Evolutionary conservation across 2,329 filamentous ascomycete species (phyloP), one percentile per base, ranked within the genome.

Genomic region (Trichophyton benhamiae): DNA sequence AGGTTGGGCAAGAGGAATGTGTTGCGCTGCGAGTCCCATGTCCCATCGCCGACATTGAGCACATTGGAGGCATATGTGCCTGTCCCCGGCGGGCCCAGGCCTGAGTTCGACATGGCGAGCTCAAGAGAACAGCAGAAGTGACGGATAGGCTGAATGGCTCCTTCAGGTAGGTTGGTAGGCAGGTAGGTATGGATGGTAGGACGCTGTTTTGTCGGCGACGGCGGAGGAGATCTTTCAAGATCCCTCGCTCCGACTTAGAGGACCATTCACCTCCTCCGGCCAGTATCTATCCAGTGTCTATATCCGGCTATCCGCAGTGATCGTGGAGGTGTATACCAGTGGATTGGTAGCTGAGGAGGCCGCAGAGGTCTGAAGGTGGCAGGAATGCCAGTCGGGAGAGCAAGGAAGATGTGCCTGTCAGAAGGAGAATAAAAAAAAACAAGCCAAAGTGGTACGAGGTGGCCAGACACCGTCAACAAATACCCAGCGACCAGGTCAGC

Each of bases 41-140:
- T 87, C 46, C 84, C 84, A 73, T 87, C 84, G 58, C 84, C 84
- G 58, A 87, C 83, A 68, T 81, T 78, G 73, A 87, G 76, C 48
- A 81, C 83, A 71, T 80, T 77, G 53, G 83, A 85, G 48, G 78
- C 74, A 72, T 87, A 87, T 38, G 78, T 80, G 69, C 81, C 83
- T 72, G 80, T 83, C 66, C 84, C 84, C 2, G 84, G 76, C 38
- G 81, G 76, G 15, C 85, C 77, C 66, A 64, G 66, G 62, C 67
- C 67, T 64, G 68, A 69, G 60, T 70, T 66, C 69, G 72, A 72
- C 76, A 77, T 77, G 38, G n/a, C 7, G 6, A 3, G 9, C 11
- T 13, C 33, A 9, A 38, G 33, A 38, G 1, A 38, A 9, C 33
- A 38, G 33, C 9, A 38, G 33, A 38, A 20, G 6, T 20, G 30